Conservation (phyloP, 768 basidiomycete genomes). For the Psilocybe subaeruginosa region DNA sequence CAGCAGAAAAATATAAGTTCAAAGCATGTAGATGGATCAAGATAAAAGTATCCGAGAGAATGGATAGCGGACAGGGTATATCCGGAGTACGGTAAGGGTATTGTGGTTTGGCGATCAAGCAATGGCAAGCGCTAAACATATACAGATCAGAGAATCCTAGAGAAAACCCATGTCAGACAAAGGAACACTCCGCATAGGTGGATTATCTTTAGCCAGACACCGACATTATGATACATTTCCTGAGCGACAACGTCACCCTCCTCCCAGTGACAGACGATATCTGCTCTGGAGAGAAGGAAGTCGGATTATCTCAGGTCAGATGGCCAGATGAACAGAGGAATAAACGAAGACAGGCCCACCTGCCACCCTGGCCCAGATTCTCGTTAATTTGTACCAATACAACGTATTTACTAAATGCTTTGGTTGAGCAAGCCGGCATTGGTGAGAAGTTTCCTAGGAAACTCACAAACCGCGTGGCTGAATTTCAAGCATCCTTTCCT, state of each 20-base stretch:
- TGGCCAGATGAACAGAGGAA: slow-evolving; percentile 7
- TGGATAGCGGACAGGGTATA: slow-evolving; percentile 16
- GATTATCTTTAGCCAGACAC: slow-evolving; percentile 29
- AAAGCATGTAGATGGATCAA: background rate
- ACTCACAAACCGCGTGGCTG: slow-evolving; percentile 84
- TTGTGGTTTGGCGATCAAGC: slow-evolving; percentile 30
- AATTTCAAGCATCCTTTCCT: slow-evolving; percentile 85
- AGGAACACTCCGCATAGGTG: slow-evolving; percentile 12
- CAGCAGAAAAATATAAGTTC: slow-evolving; percentile 5
- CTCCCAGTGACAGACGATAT: slow-evolving; percentile 88
- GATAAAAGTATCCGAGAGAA: slow-evolving; percentile 24
- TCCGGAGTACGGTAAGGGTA: slow-evolving; percentile 17
- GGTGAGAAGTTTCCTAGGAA: background rate
- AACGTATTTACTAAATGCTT: slow-evolving; percentile 71
- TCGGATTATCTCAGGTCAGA: slow-evolving; percentile 13
- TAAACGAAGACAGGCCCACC: slow-evolving; percentile 48
- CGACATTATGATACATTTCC: slow-evolving; percentile 79
- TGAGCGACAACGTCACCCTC: slow-evolving; percentile 78
- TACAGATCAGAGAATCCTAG: slow-evolving; percentile 67
- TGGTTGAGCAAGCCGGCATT: slow-evolving; percentile 11
- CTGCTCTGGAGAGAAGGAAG: slow-evolving; percentile 52
- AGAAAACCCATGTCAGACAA: slow-evolving; percentile 15
- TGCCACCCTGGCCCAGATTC: slow-evolving; percentile 83
- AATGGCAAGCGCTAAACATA: slow-evolving; percentile 53
- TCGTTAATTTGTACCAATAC: slow-evolving; percentile 86